Evolutionary conservation across 176 grass and related monocot genomes (phyloP).

Genomic region (Guadua angustifolia): DNA sequence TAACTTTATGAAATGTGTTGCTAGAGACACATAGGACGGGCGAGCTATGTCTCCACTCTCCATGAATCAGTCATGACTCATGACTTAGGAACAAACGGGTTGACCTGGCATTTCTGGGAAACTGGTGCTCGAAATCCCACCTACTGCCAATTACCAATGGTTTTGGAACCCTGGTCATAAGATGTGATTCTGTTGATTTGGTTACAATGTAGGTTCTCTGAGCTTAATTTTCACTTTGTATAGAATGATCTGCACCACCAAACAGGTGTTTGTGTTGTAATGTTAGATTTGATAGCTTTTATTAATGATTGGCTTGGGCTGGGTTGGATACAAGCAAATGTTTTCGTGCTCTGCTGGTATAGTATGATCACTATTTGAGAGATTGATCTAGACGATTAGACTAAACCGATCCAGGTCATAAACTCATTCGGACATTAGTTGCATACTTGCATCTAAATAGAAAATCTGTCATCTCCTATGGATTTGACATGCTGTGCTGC

Average conservation of each 20-base stretch:
- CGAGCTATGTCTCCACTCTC: neutral
- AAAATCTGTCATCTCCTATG: too few species aligned
- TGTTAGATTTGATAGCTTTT: neutral
- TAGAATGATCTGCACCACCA: neutral
- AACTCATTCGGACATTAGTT: neutral
- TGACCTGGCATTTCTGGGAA: neutral
- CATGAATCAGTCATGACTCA: neutral
- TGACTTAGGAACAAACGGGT: neutral
- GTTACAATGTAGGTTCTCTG: constrained; percentile 1
- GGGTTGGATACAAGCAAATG: neutral
- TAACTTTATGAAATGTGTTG: neutral
- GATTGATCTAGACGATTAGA: neutral
- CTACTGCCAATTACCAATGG: neutral
- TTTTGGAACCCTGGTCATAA: neutral
- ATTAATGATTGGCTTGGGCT: neutral
- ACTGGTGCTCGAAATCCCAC: neutral
- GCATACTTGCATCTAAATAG: neutral
- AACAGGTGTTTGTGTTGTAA: neutral
- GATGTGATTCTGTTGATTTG: neutral
- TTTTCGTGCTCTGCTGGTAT: neutral
- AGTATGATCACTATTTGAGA: constrained; percentile 8
- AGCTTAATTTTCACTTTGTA: neutral
- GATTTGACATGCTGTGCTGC: too few species aligned
- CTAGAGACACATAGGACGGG: neutral
- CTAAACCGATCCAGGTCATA: neutral